phyloP scores from a whole-genome alignment of 371 early-diverging fungal species.

The Actinomortierella wolfii region DNA sequence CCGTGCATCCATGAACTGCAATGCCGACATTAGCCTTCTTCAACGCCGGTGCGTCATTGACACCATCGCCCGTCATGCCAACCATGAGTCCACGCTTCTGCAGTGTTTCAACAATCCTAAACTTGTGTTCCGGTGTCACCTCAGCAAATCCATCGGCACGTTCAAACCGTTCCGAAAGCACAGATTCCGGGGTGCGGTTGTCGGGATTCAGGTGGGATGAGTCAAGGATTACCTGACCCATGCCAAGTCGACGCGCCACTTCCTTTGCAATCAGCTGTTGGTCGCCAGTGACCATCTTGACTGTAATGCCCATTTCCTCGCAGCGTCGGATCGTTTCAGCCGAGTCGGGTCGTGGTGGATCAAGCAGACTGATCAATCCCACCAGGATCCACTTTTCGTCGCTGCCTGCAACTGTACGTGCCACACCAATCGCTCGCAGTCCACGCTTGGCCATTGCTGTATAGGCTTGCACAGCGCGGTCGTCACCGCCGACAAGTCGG shows the following conservation, averaged over 20 bases:
- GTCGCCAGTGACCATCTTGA: constrained; percentile 90
- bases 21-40: constrained; percentile 90
- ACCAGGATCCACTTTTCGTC: constrained; percentile 66
- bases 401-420: constrained; percentile 72
- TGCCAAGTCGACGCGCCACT: constrained; percentile 73
- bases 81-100: constrained; percentile 76
- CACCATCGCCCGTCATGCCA: constrained; percentile 91
- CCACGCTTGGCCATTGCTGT: constrained; percentile 78
- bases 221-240: constrained; percentile 72
- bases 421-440: constrained; percentile 84
- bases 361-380: constrained; percentile 78
- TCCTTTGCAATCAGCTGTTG: constrained; percentile 81
- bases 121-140: constrained; percentile 82
- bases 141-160: constrained; percentile 84
- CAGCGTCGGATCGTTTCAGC: constrained; percentile 74
- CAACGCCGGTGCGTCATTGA: constrained; percentile 91
- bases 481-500: constrained; percentile 77
- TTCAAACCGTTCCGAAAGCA: constrained; percentile 60
- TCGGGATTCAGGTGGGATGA: constrained; percentile 72
- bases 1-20: constrained; percentile 89
- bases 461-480: constrained; percentile 72
- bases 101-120: constrained; percentile 76
- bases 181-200: constrained; percentile 51
- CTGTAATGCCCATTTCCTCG: constrained; percentile 62
- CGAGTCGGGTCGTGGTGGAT: constrained; percentile 86